Base-by-base conservation (phyloP, 2,329 filamentous ascomycete genomes). In the Aspergillus sergii region DNA sequence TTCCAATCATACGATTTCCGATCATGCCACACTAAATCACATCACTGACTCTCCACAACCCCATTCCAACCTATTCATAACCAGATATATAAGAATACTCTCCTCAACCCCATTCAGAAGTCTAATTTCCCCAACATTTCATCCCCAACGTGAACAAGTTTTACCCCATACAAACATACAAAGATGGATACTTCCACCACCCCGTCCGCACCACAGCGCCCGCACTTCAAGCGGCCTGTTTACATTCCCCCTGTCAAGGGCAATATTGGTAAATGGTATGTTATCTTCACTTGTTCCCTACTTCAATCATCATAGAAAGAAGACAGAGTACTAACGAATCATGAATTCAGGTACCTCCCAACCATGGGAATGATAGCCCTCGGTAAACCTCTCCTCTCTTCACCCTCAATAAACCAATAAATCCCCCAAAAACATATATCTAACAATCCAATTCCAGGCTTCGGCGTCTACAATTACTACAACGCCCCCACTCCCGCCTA, bases 381-480 rank as follows among this genome's bases (percentile, higher is more conserved):
- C 26, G 66, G 67, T 68, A 67, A 34, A 39, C 23, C 57, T 2
- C 3, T 45, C 39, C 4, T 10, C 16, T n/a, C 19, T 6, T 41
- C n/a, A 6, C 19, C n/a, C n/a, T n/a, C n/a, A n/a, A n/a, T n/a
- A n/a, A n/a, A n/a, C n/a, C n/a, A n/a, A 28, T 6, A 16, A 16
- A 36, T 1, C 32, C 1, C 26, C 14, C 8, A 14, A 32, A 57
- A 2, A 23, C 26, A 60, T 23, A 3, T 9, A 32, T 39, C 57
- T 57, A 56, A 58, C 12, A n/a, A 32, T 21, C 12, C 16, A n/a
- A 34, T 32, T 14, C 1, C 56, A 69, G 68, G 68, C 32, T 69
- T 68, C 60, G 66, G 68, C n/a, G 45, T 65, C 19, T 57, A 64
- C 58, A 68, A 65, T 41, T 62, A 66, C 59, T 64, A 54, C 30